Evolutionary conservation across 768 basidiomycete genomes (phyloP).

Genomic region (Strobilomyces confusus): DNA sequence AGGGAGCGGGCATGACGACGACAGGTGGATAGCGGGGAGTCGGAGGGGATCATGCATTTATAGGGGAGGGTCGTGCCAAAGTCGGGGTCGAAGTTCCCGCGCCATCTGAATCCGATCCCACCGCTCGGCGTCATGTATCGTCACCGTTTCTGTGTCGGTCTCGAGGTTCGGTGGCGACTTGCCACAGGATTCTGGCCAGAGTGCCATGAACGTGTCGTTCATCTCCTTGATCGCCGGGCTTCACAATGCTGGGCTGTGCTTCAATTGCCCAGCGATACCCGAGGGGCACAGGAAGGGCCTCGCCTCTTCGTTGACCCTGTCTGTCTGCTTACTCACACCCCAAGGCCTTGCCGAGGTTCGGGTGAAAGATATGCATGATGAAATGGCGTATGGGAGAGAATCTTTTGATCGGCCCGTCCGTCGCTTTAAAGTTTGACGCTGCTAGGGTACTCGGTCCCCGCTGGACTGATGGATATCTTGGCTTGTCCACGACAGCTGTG

Average conservation of each 20-base stretch:
- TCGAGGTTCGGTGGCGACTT: not conserved
- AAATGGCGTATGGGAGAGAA: not conserved
- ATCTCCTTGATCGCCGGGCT: not conserved
- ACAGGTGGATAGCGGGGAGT: not conserved
- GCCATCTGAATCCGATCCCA: not conserved
- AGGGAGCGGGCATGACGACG: conserved; percentile 9
- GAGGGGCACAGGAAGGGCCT: not conserved
- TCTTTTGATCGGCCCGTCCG: not conserved
- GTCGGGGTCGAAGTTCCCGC: too few relatives aligned
- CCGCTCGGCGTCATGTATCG: not conserved
- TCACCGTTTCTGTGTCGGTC: not conserved
- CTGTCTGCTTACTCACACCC: not conserved
- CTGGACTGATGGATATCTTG: not conserved
- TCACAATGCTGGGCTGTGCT: not conserved
- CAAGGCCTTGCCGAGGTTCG: not conserved
- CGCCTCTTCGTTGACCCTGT: not conserved
- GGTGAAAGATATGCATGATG: not conserved
- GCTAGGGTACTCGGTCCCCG: not conserved
- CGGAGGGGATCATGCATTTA: not conserved
- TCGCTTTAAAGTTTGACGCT: not conserved
- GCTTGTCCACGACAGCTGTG: not conserved
- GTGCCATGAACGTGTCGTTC: not conserved
- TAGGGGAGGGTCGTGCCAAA: too few relatives aligned
- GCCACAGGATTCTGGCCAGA: not conserved
- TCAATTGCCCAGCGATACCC: not conserved